Conservation (phyloP, 2,329 filamentous ascomycete species). For the Didymosphaeria variabile region DNA sequence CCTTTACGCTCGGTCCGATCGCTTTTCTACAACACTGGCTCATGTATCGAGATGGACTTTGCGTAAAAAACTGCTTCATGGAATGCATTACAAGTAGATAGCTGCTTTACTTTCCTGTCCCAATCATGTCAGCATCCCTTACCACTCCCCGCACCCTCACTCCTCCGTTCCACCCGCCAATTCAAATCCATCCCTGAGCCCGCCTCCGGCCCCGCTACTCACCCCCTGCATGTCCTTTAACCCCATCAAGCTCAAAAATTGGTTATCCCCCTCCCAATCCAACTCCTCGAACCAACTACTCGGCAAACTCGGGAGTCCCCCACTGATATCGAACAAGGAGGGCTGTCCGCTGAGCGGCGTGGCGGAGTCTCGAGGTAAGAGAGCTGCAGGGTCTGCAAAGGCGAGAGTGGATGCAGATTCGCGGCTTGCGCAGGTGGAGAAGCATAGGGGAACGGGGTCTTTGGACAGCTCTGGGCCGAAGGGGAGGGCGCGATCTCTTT, state of each 20-base stretch:
- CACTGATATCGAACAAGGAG: background rate
- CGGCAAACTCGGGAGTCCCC: slow-evolving; percentile 21
- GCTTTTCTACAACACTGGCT: too few species aligned
- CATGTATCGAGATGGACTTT: too few species aligned
- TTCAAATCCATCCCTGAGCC: slow-evolving; percentile 7
- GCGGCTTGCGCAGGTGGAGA: background rate
- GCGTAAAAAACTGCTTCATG: too few species aligned
- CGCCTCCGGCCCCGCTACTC: background rate
- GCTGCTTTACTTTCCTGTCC: too few species aligned
- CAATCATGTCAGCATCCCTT: too few species aligned
- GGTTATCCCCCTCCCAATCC: slow-evolving; percentile 24
- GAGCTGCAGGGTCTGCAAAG: background rate
- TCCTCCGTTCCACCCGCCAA: background rate
- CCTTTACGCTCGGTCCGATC: too few species aligned
- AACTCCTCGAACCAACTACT: slow-evolving; percentile 26
- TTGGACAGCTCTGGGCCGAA: slow-evolving; percentile 7
- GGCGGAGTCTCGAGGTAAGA: background rate
- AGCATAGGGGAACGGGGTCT: slow-evolving; percentile 3
- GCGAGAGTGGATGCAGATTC: background rate
- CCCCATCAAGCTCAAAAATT: slow-evolving; percentile 25
- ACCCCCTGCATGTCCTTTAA: slow-evolving; percentile 23
- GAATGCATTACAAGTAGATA: too few species aligned
- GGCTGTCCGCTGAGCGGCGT: background rate
- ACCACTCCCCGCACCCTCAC: background rate
- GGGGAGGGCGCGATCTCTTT: background rate